These are phyloP conservation scores for Tolypocladium tundrense DNA, from an alignment of 2,329 filamentous ascomycete species.

Conservation along the genomic window DNA sequence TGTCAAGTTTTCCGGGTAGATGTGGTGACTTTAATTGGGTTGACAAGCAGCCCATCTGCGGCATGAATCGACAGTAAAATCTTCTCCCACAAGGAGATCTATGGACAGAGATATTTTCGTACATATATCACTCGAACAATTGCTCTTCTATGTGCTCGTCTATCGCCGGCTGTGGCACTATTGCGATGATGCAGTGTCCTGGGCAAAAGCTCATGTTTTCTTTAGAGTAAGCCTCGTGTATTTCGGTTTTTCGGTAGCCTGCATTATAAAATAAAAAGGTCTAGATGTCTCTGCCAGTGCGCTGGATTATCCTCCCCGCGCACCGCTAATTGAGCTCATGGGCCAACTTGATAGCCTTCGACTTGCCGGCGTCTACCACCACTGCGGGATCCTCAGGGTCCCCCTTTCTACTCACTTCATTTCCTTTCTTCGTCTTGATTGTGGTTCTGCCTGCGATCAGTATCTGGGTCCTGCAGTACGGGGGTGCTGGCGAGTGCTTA, in stretches of 20 bases:
- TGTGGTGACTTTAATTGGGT: neutral
- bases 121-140: too few species aligned
- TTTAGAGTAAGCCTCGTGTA: neutral
- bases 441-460: slow-evolving; percentile 16
- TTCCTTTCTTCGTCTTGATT: slow-evolving; percentile 30
- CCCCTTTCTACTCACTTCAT: slow-evolving; percentile 28
- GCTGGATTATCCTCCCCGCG: neutral
- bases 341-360: slow-evolving; percentile 28
- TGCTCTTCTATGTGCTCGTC: too few species aligned
- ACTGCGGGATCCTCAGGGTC: slow-evolving; percentile 30
- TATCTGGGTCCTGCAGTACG: too few species aligned
- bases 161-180: too few species aligned
- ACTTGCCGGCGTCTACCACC: slow-evolving; percentile 30
- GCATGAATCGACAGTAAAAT: too few species aligned
- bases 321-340: slow-evolving; percentile 26
- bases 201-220: too few species aligned
- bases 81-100: too few species aligned
- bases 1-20: slow-evolving; percentile 16
- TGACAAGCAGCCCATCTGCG: too few species aligned
- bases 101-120: too few species aligned
- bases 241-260: neutral
- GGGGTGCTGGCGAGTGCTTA: neutral
- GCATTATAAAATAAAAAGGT: too few species aligned
- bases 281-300: too few species aligned
- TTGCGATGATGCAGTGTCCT: too few species aligned